Evolutionary conservation across 2,329 filamentous ascomycete genomes (phyloP), one percentile per base, ranked within the genome.

Genomic region (Fusarium heterosporum): DNA sequence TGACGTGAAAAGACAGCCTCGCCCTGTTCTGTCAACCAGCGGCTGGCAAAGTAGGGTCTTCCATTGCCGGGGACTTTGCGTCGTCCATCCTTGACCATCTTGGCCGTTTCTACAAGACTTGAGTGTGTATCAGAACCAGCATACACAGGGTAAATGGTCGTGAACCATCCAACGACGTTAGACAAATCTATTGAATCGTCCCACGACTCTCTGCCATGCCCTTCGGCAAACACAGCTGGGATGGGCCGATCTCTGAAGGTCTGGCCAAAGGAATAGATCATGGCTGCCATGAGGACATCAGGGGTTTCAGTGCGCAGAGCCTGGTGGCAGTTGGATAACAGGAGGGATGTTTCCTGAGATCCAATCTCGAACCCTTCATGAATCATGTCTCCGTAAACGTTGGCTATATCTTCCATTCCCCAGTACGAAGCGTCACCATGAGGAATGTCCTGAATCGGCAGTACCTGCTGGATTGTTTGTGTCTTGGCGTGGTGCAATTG

Each of bases 81-180:
- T 12, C 68, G 55, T n/a, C 17, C 26, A 39, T 70, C 68, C 19
- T 70, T 70, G 6, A 71, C 54, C 53, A 69, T 62, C 50, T 64
- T 71, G 19, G 36, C 52, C 0, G 68, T 70, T 0, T 70, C 61
- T 3, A 69, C 29, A 4, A 69, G 50, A 8, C 40, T 64, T 1
- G 53, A 36, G 1, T 63, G 54, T 0, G 38, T 6, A 13, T 54
- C 4, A 0, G 57, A 46, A 8, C 61, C 61, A 2, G 68, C 58
- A 30, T 70, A 66, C 9, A 78, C 66, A 0, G 79, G 78, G 12
- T 68, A 73, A 11, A 80, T 69, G 0, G 75, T 76, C 0, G 78
- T 79, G 60, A 80, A 80, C 78, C 78, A 81, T 8, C 78, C 79
- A 0, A 80, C 74, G 0, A 76, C 77, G 8, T 74, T 55, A 0